Conservation (phyloP, 768 basidiomycete genomes). For the Inosperma sp. region DNA sequence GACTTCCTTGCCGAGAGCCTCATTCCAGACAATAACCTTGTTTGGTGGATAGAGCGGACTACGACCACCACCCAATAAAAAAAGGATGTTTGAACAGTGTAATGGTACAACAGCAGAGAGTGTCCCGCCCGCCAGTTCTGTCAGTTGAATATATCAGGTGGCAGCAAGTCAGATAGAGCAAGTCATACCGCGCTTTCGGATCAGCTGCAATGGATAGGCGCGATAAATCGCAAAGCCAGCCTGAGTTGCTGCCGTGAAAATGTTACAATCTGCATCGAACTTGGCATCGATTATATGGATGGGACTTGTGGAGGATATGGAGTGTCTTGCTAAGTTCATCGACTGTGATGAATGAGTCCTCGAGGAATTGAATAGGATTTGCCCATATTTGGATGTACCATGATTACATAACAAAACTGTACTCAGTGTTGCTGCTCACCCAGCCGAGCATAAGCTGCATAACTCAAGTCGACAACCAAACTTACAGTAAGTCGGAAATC, state of each 20-base stretch:
- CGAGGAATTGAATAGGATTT: no score
- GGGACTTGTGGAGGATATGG: constrained; percentile 71
- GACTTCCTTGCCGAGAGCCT: constrained; percentile 67
- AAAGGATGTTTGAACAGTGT: constrained; percentile 77
- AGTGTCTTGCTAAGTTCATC: constrained; percentile 88
- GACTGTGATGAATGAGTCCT: no score
- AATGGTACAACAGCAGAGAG: constrained; percentile 72
- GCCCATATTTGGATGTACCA: no score
- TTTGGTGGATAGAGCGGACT: constrained; percentile 89
- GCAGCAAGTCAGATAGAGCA: constrained; percentile 1
- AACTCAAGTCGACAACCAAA: no score
- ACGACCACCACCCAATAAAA: constrained; percentile 82
- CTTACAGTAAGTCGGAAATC: no score
- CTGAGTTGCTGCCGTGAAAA: constrained; percentile 77
- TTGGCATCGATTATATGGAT: constrained; percentile 72
- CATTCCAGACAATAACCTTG: constrained; percentile 90
- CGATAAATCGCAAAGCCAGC: constrained; percentile 82
- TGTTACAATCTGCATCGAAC: constrained; percentile 74
- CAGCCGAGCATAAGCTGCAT: no score
- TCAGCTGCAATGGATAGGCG: constrained; percentile 66
- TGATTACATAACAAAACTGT: no score
- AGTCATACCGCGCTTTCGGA: constrained; percentile 72
- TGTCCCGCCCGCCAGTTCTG: constrained; percentile 78
- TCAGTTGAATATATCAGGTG: constrained; percentile 14
- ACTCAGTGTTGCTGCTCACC: no score